These are phyloP conservation scores for Jatropha curcas DNA, from an alignment of 345 rosid species.

Conservation along the genomic window DNA sequence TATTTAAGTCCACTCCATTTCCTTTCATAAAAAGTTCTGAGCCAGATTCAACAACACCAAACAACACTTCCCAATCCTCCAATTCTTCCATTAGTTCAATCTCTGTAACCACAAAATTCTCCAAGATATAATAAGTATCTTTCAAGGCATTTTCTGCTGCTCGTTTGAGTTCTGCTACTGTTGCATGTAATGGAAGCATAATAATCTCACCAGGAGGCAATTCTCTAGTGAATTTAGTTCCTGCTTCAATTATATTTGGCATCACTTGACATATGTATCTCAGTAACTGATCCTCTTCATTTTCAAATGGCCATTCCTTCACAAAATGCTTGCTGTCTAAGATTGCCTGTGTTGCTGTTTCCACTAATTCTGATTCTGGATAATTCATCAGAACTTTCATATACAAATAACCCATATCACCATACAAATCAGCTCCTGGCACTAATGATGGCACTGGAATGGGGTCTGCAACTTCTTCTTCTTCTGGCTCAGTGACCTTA, in stretches of 20 bases:
- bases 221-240: conserved; percentile 26
- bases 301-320: conserved; percentile 68
- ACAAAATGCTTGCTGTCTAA: conserved; percentile 75
- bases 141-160: conserved; percentile 55
- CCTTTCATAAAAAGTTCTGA: conserved; percentile 54
- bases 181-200: conserved; percentile 57
- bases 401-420: conserved; percentile 56
- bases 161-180: conserved; percentile 62
- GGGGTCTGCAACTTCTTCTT: conserved; percentile 18
- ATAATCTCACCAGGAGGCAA: conserved; percentile 60
- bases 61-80: conserved; percentile 47
- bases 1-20: conserved; percentile 42
- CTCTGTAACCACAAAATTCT: conserved; percentile 51
- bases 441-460: conserved; percentile 24
- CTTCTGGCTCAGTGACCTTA: conserved; percentile 17
- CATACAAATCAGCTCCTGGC: conserved; percentile 52
- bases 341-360: conserved; percentile 50
- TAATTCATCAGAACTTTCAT: conserved; percentile 52
- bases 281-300: conserved; percentile 46
- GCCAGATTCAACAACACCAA: conserved; percentile 54
- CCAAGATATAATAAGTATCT: conserved; percentile 69
- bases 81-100: conserved; percentile 47
- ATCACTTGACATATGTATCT: conserved; percentile 55
- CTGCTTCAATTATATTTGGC: conserved; percentile 37
- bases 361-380: conserved; percentile 51